These are phyloP conservation scores for Neofusicoccum sp. DNA, from an alignment of 2,329 filamentous ascomycete species.

Conservation along the genomic window DNA sequence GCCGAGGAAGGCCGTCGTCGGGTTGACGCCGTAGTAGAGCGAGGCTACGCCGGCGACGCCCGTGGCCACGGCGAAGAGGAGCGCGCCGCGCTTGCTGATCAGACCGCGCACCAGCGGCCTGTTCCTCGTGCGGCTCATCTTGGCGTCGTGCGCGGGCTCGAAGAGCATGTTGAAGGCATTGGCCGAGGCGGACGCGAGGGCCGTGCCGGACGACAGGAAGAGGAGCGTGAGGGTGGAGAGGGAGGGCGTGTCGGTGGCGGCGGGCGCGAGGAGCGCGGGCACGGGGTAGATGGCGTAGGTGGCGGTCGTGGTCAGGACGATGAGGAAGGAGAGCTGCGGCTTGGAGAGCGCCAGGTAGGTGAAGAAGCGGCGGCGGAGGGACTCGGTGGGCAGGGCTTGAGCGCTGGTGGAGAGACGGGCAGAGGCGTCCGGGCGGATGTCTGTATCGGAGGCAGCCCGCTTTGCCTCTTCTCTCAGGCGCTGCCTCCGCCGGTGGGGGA, in stretches of 20 bases:
- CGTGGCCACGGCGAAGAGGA: slow-evolving; percentile 74
- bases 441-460: slow-evolving; percentile 28
- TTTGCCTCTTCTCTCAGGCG: slow-evolving; percentile 28
- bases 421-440: slow-evolving; percentile 58
- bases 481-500: slow-evolving; percentile 36
- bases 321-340: slow-evolving; percentile 84
- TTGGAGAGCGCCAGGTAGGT: slow-evolving; percentile 92
- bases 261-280: slow-evolving; percentile 74
- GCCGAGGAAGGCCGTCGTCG: slow-evolving; percentile 84
- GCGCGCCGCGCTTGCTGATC: slow-evolving; percentile 67
- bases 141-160: slow-evolving; percentile 83
- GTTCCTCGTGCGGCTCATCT: slow-evolving; percentile 92
- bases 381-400: slow-evolving; percentile 54
- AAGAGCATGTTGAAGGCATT: slow-evolving; percentile 98
- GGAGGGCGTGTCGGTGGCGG: slow-evolving; percentile 67
- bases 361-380: slow-evolving; percentile 66
- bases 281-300: slow-evolving; percentile 93
- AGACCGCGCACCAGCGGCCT: slow-evolving; percentile 82
- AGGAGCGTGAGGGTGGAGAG: slow-evolving; percentile 87
- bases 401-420: slow-evolving; percentile 59
- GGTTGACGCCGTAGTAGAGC: slow-evolving; percentile 88
- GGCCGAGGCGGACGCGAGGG: slow-evolving; percentile 83
- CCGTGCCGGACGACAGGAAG: slow-evolving; percentile 86
- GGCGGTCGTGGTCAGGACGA: slow-evolving; percentile 86
- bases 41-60: slow-evolving; percentile 67